Evolutionary conservation across 352 stramenopile species (phyloP), one percentile per base, ranked within the genome.

Genomic region (Halophytophthora polymorphica): DNA sequence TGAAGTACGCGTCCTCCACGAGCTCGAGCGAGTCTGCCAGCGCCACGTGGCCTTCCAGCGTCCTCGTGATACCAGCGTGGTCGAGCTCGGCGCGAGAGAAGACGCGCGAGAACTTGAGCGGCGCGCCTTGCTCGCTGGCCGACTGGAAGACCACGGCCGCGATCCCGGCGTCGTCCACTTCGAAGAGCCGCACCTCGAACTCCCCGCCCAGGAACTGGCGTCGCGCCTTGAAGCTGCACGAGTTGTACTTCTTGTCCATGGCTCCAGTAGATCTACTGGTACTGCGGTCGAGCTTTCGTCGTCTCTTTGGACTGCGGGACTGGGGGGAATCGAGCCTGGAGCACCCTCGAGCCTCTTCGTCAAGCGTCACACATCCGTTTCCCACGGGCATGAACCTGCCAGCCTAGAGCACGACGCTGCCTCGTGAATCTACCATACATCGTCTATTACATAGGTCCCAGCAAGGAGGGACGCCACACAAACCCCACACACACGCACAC

Each of bases 131-230:
- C 22, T 73, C 56, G 23, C 58, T 45, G 4, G 52, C 36, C 12
- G 65, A 59, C 41, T 76, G 71, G 37, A 81, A 69, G 21, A 77
- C 65, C 14, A 94, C 58, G 11, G 81, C 78, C 8, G 69, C 69
- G 25, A 91, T 61, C 25, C 76, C 82, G 19, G 73, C 73, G 33
- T 79, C 80, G 46, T 90, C 76, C 21, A 94, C 69, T 28, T 90
- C 73, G 25, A 93, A 82, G 21, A 90, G 55, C 46, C 73, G 69
- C 43, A 91, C 73, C 25, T 93, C 80, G 48, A 82, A 85, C 47
- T 83, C 69, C 29, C 64, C 62, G n/a, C 73, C 71, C 13, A 86
- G 64, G 25, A 86, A 87, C 31, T 75, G 72, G 51, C 75, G 70
- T 0, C 70, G 71, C 33, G 74, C 71, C 52, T 81, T 80, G 66